Evolutionary conservation across 2,329 filamentous ascomycete species (phyloP), one percentile per base, ranked within the genome.

Genomic region (Talaromyces pinophilus): DNA sequence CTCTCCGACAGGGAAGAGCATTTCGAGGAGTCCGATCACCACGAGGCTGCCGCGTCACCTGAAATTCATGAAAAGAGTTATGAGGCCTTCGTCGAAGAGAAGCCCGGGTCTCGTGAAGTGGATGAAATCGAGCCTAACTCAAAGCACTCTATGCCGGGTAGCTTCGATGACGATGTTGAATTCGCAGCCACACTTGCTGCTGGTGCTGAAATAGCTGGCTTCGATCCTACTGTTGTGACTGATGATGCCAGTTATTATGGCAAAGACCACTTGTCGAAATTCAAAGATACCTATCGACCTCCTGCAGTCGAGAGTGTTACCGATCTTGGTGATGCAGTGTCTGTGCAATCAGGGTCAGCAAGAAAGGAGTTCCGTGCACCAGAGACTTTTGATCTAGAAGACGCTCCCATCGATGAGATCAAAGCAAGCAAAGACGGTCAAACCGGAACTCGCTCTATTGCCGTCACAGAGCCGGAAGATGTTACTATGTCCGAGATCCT

Each of bases 171-270:
- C 65, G 90, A 92, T 70, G 78, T 90, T 8, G 87, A 88, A 62
- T 92, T 92, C 70, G 87, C 88, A 7, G 90, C 90, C 33, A 87
- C 86, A 2, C 78, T 92, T 57, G 89, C 89, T 66, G 90, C 89
- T 59, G 89, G 88, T 1, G 81, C 91, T 59, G 80, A 88, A 72
- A 85, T 87, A n/a, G 86, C 87, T 55, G 90, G 90, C 0, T 92
- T 92, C 69, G 85, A 91, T 71, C 86, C 88, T 4, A 85, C 90
- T 48, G 87, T 92, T 66, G 87, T 92, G 55, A 88, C 90, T 42
- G 82, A 91, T 55, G 84, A 92, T 70, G 85, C 87, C 0, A 80
- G 77, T 1, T 92, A 88, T 72, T 86, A 86, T 69, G 84, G 82
- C 61, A 87, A 89, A 33, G 84, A 87, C 63, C 90, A 88, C 0